Evolutionary conservation across 768 basidiomycete genomes (phyloP), one percentile per base, ranked within the genome.

Genomic region (Agaricus bisporus): DNA sequence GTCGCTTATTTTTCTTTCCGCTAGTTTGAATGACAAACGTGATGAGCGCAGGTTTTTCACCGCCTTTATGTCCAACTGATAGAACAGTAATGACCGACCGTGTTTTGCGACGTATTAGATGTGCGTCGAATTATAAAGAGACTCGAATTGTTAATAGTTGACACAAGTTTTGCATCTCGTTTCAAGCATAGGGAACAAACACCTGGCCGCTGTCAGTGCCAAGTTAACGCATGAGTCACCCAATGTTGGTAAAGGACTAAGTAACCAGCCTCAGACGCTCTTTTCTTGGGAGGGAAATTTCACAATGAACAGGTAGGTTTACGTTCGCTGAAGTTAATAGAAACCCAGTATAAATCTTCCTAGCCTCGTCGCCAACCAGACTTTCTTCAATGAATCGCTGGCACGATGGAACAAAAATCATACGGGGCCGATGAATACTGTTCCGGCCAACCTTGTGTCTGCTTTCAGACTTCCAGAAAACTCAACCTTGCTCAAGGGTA

Each of bases 111-210:
- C n/a, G n/a, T n/a, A n/a, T n/a, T n/a, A n/a, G n/a, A n/a, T n/a
- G n/a, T n/a, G n/a, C n/a, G n/a, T n/a, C n/a, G n/a, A n/a, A n/a
- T n/a, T n/a, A n/a, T n/a, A n/a, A n/a, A n/a, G n/a, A n/a, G n/a
- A n/a, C n/a, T n/a, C n/a, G n/a, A n/a, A n/a, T n/a, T n/a, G n/a
- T n/a, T n/a, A n/a, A n/a, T n/a, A n/a, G n/a, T n/a, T n/a, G n/a
- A n/a, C n/a, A n/a, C n/a, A n/a, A n/a, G n/a, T n/a, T n/a, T n/a
- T n/a, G n/a, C n/a, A n/a, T n/a, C n/a, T n/a, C n/a, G n/a, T 58
- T 26, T 63, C 61, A 1, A 67, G 67, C 15, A 60, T 70, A 39
- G 69, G 69, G 5, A 58, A 61, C n/a, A 32, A 41, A 9, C 37
- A 48, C 12, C 48, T 67, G 10, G 12, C 43, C 20, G 51, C 51